Conservation (phyloP, 179 eudicot genomes). For the Carnegiea gigantea region DNA sequence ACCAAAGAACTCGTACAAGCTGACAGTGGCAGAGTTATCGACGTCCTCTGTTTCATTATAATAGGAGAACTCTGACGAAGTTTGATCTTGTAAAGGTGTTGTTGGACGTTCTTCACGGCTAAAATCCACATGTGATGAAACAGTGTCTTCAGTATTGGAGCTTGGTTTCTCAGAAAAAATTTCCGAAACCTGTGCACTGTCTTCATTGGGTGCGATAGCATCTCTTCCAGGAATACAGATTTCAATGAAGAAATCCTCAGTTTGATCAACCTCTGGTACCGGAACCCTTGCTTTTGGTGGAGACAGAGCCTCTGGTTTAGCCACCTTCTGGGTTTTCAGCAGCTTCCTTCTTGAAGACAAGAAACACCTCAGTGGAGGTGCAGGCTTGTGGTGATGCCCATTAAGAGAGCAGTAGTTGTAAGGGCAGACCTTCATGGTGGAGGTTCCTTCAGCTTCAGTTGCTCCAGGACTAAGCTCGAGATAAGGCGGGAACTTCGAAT, state of each 20-base stretch:
- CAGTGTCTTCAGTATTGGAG: neutral
- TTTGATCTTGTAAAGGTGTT: constrained; percentile 17
- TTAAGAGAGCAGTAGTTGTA: constrained; percentile 84
- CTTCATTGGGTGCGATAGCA: neutral
- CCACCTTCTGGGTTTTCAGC: constrained; percentile 51
- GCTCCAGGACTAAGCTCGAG: constrained; percentile 62
- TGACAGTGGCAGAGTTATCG: constrained; percentile 26
- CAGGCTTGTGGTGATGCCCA: constrained; percentile 62
- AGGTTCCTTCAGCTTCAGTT: constrained; percentile 66
- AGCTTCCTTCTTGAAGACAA: constrained; percentile 51
- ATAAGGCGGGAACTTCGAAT: constrained; percentile 63
- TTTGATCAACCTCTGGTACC: constrained; percentile 19
- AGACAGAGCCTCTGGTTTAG: constrained; percentile 37
- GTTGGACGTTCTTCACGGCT: constrained; percentile 7
- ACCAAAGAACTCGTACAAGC: constrained; percentile 30
- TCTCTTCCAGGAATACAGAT: constrained; percentile 30
- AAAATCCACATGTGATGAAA: constrained; percentile 9
- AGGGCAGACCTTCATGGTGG: constrained; percentile 68
- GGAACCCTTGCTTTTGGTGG: constrained; percentile 38
- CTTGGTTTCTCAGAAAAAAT: neutral
- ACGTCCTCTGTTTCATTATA: constrained; percentile 16
- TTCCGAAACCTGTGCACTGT: neutral
- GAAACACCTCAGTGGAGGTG: constrained; percentile 67
- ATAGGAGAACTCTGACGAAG: constrained; percentile 12
- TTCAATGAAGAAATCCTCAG: constrained; percentile 49